Evolutionary conservation across 805 yeast species (phyloP).

Genomic region (Pichia pseudocactophila): DNA sequence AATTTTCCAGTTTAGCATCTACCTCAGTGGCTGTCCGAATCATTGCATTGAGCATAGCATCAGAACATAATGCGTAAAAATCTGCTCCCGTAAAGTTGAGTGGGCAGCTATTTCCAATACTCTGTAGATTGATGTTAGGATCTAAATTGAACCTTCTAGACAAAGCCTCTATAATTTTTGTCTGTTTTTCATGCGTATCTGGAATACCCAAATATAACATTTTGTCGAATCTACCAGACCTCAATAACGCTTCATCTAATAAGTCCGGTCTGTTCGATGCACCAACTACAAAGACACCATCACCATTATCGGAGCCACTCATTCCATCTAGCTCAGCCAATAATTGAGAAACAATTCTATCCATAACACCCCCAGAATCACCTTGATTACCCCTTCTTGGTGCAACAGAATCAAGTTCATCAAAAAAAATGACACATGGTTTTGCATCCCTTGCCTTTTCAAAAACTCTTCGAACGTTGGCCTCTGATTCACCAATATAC

Average conservation of each 20-base stretch:
- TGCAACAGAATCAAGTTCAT: slow-evolving; percentile 95
- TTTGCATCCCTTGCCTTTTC: slow-evolving; percentile 93
- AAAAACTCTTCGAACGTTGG: slow-evolving; percentile 90
- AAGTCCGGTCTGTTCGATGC: slow-evolving; percentile 97
- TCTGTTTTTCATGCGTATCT: slow-evolving; percentile 83
- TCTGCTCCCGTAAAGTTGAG: slow-evolving; percentile 97
- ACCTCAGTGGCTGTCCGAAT: slow-evolving; percentile 73
- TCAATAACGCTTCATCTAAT: slow-evolving; percentile 82
- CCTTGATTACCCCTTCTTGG: slow-evolving; percentile 98
- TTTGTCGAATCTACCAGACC: slow-evolving; percentile 95
- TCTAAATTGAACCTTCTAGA: slow-evolving; percentile 71
- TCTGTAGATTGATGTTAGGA: slow-evolving; percentile 46
- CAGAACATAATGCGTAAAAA: slow-evolving; percentile 91
- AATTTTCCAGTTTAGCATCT: slow-evolving; percentile 51
- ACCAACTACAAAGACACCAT: slow-evolving; percentile 97
- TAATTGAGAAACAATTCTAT: slow-evolving; percentile 90
- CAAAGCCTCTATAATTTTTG: slow-evolving; percentile 76
- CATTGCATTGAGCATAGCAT: slow-evolving; percentile 95
- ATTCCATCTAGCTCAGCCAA: slow-evolving; percentile 94
- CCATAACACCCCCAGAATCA: slow-evolving; percentile 99
- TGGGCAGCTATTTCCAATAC: slow-evolving; percentile 64
- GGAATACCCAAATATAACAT: slow-evolving; percentile 89
- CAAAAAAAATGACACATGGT: slow-evolving; percentile 96
- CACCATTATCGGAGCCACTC: slow-evolving; percentile 70
- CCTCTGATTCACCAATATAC: slow-evolving; percentile 98